Evolutionary conservation across 257 asterid genomes (phyloP), one percentile per base, ranked within the genome.

Genomic region (Solanum medicagineum): DNA sequence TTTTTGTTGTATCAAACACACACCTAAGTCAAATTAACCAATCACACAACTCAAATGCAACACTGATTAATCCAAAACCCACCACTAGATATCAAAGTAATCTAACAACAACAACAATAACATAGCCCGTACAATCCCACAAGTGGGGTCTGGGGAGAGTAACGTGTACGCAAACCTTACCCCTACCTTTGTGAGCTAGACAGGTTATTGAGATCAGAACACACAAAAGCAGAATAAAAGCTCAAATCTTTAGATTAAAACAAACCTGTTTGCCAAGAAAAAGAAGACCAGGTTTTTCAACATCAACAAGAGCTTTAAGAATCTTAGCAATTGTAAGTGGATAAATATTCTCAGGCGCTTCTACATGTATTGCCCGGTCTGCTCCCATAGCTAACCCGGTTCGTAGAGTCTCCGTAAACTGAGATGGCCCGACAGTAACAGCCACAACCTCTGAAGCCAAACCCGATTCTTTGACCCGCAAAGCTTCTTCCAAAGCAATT

Each of bases 301-400:
- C 75, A 86, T 92, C 94, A 85, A 93, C 98, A 77, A 96, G 93
- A 29, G 98, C 97, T 85, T 84, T 96, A 54, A 96, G 93, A 91
- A 96, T 92, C 93, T 94, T 96, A 12, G 99, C 99, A 81, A 96
- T 88, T 32, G 95, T 92, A 32, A 95, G 97, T 59, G 98, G 98
- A 89, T 93, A 91, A 47, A 94, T 91, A 20, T 89, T 75, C 12
- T 91, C 97, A 51, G 96, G 81, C 71, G 86, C 85, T 42, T 95
- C 98, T 84, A 96, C 98, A 85, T 95, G 98, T 40, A 96, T 92
- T 56, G 93, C 99, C 93, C 95, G 94, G 88, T 94, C 98, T 59
- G 99, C 99, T 54, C 98, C 99, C 99, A 95, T 96, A 26, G 99
- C 98, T n/a, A 96, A 92, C 84, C 98, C 99, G 84, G 99, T 96